Percentiles rank a stretch among this genome's conserved stretches.
Conservation (phyloP, 345 rosid species). For the Streptanthus diversifolius region DNA sequence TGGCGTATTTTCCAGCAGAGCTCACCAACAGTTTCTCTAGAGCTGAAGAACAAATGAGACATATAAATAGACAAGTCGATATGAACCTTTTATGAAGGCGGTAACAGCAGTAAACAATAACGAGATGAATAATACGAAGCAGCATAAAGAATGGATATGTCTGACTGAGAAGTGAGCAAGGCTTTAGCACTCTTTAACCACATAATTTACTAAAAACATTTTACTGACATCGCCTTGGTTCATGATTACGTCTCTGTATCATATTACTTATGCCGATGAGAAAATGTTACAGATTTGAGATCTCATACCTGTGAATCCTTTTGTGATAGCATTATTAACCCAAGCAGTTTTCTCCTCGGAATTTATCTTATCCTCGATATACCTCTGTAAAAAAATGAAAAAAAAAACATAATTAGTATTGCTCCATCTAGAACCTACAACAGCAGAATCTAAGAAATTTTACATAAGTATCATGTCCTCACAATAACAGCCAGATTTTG, state of each 20-base stretch:
- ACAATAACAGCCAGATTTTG: conserved; percentile 65
- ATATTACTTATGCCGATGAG: neutral
- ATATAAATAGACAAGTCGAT: neutral
- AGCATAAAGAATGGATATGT: neutral
- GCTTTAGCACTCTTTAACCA: neutral
- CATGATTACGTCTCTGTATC: neutral
- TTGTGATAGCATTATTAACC: conserved; percentile 51
- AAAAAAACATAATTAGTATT: neutral
- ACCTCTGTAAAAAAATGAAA: conserved; percentile 45
- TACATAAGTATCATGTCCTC: conserved; percentile 14
- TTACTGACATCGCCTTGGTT: neutral
- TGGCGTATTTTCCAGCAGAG: conserved; percentile 67
- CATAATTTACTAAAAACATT: neutral
- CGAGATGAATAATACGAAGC: neutral
- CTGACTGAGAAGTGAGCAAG: neutral
- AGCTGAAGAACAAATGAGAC: conserved; percentile 40
- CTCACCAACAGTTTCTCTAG: conserved; percentile 63
- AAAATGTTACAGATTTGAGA: neutral
- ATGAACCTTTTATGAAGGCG: neutral
- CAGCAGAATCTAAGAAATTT: neutral
- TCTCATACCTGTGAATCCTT: conserved; percentile 66
- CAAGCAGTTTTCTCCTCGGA: conserved; percentile 47
- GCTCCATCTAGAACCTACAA: neutral
- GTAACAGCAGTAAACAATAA: neutral
- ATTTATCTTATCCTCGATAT: conserved; percentile 51